A percentile compares a stretch with the other conserved stretches of the same genome.
These are phyloP conservation scores for Westerdykella sp. DNA, from an alignment of 2,329 filamentous ascomycete genomes.

Conservation along the genomic window DNA sequence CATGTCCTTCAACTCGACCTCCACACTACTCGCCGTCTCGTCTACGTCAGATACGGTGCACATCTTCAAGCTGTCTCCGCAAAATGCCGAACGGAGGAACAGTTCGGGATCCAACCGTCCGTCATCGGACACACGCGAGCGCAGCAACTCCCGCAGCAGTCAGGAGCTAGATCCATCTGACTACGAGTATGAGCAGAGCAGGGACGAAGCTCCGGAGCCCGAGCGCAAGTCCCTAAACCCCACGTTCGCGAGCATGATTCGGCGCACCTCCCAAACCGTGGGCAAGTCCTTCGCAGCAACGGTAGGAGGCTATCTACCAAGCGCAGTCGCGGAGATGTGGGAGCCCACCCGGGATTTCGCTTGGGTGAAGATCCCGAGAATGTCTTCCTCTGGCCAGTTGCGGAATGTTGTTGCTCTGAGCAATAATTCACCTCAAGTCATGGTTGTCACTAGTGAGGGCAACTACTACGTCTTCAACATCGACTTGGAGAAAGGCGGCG, in stretches of 20 bases:
- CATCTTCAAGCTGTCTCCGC: slow-evolving; percentile 69
- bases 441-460: slow-evolving; percentile 96
- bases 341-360: slow-evolving; percentile 93
- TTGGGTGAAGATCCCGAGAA: slow-evolving; percentile 85
- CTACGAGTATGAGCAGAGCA: slow-evolving; percentile 40
- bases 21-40: slow-evolving; percentile 88
- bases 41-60: slow-evolving; percentile 95
- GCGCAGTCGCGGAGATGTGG: slow-evolving; percentile 96
- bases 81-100: slow-evolving; percentile 29
- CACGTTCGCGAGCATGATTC: slow-evolving; percentile 81
- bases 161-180: slow-evolving; percentile 21
- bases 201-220: slow-evolving; percentile 19
- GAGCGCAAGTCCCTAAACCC: slow-evolving; percentile 51
- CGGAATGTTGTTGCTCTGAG: slow-evolving; percentile 97
- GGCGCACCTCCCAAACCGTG: slow-evolving; percentile 92
- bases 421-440: slow-evolving; percentile 87
- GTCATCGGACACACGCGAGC: slow-evolving; percentile 28
- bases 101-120: slow-evolving; percentile 22
- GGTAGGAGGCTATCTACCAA: slow-evolving; percentile 85
- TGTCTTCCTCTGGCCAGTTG: slow-evolving; percentile 49
- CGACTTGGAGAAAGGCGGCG: slow-evolving; percentile 88
- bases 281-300: slow-evolving; percentile 82
- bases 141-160: slow-evolving; percentile 40
- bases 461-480: slow-evolving; percentile 94
- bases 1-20: slow-evolving; percentile 97